Evolutionary conservation across 257 asterid species (phyloP), one percentile per base, ranked within the genome.

Genomic region (Mentha longifolia): DNA sequence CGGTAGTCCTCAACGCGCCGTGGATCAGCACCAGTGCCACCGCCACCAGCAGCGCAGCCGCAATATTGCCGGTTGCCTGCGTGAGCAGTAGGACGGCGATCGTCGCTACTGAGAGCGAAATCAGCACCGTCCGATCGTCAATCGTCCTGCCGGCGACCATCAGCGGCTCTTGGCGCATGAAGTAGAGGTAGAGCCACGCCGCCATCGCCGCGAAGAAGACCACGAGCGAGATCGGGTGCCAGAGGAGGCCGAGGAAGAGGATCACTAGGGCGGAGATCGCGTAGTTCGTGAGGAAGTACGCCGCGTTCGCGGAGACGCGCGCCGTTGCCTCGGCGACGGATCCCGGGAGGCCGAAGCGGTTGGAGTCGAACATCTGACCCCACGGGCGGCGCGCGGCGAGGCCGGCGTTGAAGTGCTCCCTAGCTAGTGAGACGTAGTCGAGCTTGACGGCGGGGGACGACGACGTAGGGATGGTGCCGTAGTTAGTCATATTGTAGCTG

Each of bases 181-280:
- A 94, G 76, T 94, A 94, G 64, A 94, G 76, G 84, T 83, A 76
- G 7, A 85, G 45, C 99, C 99, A 94, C 9, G 76, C 77, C 59
- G 80, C 87, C 94, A 91, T 82, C 87, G 85, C 66, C 13, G 76
- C 90, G 69, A 83, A 2, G 88, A 89, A 87, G 22, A 85, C 95
- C 47, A 92, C 78, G 37, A 94, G 81, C 78, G 99, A 94, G 86
- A 89, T 78, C 81, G 99, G 94, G 76, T 88, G 86, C 92, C 92
- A 88, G 42, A 94, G 82, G 25, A 94, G 92, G 84, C 98, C 84
- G 56, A 91, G 74, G 84, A 91, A 92, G 70, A 94, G 67, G 37
- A 91, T 77, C 5, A 14, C 2, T 28, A 94, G 95, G 0, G 79
- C 71, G 25, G 78, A 9, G 33, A 94, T 30, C 0, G 87, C 94